phyloP scores from a whole-genome alignment of 2,329 filamentous ascomycete genomes.

The Phialemoniopsis sp. region DNA sequence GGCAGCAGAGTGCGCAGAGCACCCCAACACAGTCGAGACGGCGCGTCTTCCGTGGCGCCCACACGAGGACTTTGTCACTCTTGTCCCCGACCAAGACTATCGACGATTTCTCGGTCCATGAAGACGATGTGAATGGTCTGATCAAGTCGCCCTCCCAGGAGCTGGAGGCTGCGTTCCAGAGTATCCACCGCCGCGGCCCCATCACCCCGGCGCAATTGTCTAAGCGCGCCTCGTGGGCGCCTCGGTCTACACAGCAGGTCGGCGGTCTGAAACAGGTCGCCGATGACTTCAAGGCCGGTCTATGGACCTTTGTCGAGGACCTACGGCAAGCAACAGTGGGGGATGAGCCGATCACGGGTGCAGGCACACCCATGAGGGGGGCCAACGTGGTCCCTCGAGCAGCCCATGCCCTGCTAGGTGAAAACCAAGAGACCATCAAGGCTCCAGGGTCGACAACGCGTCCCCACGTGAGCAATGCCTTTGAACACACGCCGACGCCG shows the following conservation, averaged over 20 bases:
- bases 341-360: slow-evolving; percentile 74
- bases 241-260: slow-evolving; percentile 40
- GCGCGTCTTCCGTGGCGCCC: slow-evolving; percentile 65
- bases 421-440: slow-evolving; percentile 43
- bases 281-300: slow-evolving; percentile 80
- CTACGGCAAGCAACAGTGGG: slow-evolving; percentile 93
- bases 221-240: slow-evolving; percentile 59
- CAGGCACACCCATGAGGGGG: slow-evolving; percentile 18
- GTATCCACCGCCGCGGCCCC: slow-evolving; percentile 20
- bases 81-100: slow-evolving; percentile 63
- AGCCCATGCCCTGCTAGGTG: slow-evolving; percentile 12
- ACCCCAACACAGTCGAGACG: slow-evolving; percentile 38
- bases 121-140: slow-evolving; percentile 37
- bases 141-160: slow-evolving; percentile 28
- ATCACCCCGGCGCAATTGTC: slow-evolving; percentile 31
- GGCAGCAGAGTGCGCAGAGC: slow-evolving; percentile 36
- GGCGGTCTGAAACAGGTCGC: slow-evolving; percentile 70
- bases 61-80: slow-evolving; percentile 68
- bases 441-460: slow-evolving; percentile 31
- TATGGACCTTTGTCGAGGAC: slow-evolving; percentile 95
- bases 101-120: slow-evolving; percentile 32
- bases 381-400: slow-evolving; percentile 24
- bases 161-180: slow-evolving; percentile 20
- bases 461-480: slow-evolving; percentile 35
- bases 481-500: slow-evolving; percentile 27